Evolutionary conservation across 83 land plant genomes (phyloP).

Genomic region (Diphasiastrum complanatum): DNA sequence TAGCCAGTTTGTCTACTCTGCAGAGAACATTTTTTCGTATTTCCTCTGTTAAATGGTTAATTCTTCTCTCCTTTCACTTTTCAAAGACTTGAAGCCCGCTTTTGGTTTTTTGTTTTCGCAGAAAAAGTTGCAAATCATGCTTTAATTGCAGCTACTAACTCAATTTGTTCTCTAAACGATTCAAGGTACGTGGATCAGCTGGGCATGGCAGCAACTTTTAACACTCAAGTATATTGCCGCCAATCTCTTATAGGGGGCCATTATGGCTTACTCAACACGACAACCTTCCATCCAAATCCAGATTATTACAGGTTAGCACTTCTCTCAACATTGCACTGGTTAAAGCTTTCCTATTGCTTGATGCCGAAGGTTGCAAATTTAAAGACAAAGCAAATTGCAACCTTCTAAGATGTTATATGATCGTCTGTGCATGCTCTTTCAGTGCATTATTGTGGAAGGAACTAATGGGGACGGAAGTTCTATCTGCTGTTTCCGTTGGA

Average conservation of each 20-base stretch:
- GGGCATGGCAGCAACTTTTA: constrained; percentile 61
- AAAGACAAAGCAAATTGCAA: neutral
- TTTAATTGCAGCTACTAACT: neutral
- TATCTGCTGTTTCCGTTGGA: constrained; percentile 35
- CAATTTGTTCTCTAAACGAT: too few species aligned
- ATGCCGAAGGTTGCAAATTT: too few species aligned
- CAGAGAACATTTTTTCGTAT: neutral
- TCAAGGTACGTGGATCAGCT: constrained; percentile 95
- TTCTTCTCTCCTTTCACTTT: neutral
- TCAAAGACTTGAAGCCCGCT: neutral
- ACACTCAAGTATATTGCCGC: constrained; percentile 63
- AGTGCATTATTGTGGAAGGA: constrained; percentile 87
- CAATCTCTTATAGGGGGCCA: constrained; percentile 79
- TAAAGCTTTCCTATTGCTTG: neutral
- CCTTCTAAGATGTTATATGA: neutral
- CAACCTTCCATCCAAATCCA: constrained; percentile 67
- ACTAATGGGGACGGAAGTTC: constrained; percentile 64
- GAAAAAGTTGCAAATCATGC: neutral
- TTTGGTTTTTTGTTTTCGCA: neutral
- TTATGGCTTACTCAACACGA: constrained; percentile 71
- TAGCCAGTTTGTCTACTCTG: too few species aligned
- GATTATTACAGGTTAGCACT: constrained; percentile 71
- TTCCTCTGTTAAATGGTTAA: neutral
- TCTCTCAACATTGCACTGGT: neutral
- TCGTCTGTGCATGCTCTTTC: neutral